Percentiles rank a stretch among this genome's conserved stretches.
These are phyloP conservation scores for Prunella vulgaris DNA, from an alignment of 257 asterid species.

Conservation along the genomic window DNA sequence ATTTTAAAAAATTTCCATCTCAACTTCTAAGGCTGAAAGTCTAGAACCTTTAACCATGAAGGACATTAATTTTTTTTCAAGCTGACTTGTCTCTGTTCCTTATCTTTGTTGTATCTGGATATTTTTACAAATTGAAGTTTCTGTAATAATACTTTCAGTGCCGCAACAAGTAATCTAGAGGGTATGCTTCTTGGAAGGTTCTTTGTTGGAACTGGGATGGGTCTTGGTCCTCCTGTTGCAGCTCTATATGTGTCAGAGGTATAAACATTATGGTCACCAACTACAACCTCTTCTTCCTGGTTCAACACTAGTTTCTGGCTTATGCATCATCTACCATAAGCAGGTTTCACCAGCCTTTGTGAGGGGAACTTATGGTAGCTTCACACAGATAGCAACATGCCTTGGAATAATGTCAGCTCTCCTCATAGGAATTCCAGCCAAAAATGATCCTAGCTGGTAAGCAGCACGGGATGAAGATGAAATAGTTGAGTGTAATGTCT, in stretches of 20 bases:
- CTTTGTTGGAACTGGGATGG: conserved; percentile 87
- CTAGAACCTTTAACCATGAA: conserved; percentile 5
- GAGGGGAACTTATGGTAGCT: conserved; percentile 93
- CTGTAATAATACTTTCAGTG: conserved; percentile 42
- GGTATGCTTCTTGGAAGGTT: conserved; percentile 95
- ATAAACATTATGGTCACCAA: not conserved
- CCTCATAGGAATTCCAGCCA: conserved; percentile 78
- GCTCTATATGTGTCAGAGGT: conserved; percentile 95
- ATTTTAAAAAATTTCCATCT: not conserved
- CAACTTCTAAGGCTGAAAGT: not conserved
- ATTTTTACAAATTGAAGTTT: conserved; percentile 10
- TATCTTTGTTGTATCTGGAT: not conserved
- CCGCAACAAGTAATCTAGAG: conserved; percentile 62
- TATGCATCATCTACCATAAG: conserved; percentile 26
- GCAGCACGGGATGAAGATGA: conserved; percentile 24
- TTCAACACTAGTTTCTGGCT: conserved; percentile 12
- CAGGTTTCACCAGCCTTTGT: conserved; percentile 92
- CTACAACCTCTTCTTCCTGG: conserved; percentile 4
- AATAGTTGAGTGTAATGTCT: not conserved
- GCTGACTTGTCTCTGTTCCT: too few relatives aligned
- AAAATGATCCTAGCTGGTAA: conserved; percentile 67
- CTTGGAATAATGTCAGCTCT: conserved; percentile 75
- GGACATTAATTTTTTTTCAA: too few relatives aligned
- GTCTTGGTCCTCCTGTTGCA: conserved; percentile 94
- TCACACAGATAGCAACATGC: conserved; percentile 87